Evolutionary conservation across 805 yeast species (phyloP).

Genomic region (Maudiozyma serrabonitensis): DNA sequence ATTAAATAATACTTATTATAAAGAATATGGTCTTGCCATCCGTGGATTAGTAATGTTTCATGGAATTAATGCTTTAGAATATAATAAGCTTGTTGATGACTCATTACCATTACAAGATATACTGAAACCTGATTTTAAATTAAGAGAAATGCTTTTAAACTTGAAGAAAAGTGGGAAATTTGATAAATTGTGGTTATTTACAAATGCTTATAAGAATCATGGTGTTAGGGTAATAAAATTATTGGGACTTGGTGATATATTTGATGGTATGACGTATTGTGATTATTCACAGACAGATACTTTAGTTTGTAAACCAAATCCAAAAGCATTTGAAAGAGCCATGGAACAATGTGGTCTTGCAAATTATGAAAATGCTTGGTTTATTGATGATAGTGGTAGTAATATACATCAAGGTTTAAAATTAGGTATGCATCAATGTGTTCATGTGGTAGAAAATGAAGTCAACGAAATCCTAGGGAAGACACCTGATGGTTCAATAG

Average conservation of each 20-base stretch:
- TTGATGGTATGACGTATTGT: constrained; percentile 91
- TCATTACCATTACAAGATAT: constrained; percentile 76
- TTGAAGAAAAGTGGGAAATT: constrained; percentile 41
- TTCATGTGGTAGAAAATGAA: constrained; percentile 70
- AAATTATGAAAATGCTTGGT: constrained; percentile 45
- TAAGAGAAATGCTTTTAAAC: constrained; percentile 43
- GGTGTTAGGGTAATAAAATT: constrained; percentile 71
- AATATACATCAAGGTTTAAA: constrained; percentile 67
- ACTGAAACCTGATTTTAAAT: constrained; percentile 48
- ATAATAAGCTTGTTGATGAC: constrained; percentile 84
- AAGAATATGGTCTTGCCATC: constrained; percentile 82
- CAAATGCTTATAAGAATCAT: constrained; percentile 90
- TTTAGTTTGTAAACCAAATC: constrained; percentile 85
- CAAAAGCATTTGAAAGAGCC: constrained; percentile 53
- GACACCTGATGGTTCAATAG: constrained; percentile 36
- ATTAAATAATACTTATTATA: constrained; percentile 68
- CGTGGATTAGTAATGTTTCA: constrained; percentile 67
- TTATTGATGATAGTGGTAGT: constrained; percentile 78
- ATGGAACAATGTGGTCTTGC: constrained; percentile 43
- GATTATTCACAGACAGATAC: constrained; percentile 60
- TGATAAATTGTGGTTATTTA: constrained; percentile 79
- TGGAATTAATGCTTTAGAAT: constrained; percentile 78
- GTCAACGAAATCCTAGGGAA: constrained; percentile 33
- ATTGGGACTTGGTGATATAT: constrained; percentile 82
- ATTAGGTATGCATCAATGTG: constrained; percentile 62